Evolutionary conservation across 306 rosid genomes (phyloP).

Genomic region (Coriaria nepalensis): DNA sequence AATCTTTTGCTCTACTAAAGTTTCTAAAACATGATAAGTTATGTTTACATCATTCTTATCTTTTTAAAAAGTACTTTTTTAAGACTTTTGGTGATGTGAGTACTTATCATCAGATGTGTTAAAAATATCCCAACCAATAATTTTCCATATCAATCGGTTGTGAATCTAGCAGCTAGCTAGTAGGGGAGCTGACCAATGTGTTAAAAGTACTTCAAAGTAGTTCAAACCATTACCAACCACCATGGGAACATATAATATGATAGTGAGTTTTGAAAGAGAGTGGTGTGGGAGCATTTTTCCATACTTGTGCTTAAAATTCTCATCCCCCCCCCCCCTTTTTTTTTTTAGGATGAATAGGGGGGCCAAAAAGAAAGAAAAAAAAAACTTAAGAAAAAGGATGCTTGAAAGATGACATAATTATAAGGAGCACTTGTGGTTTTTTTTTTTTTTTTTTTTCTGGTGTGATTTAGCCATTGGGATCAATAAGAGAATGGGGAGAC

Average conservation of each 20-base stretch:
- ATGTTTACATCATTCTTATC: too few species aligned
- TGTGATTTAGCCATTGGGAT: constrained; percentile 24
- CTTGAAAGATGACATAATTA: constrained; percentile 49
- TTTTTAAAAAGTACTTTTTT: too few species aligned
- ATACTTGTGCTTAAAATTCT: constrained; percentile 25
- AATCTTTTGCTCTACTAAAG: too few species aligned
- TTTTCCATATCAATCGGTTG: too few species aligned
- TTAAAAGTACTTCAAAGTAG: constrained; percentile 29
- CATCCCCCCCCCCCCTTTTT: constrained; percentile 43
- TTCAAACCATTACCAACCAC: constrained; percentile 28
- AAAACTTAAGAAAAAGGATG: too few species aligned
- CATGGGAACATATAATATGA: constrained; percentile 13
- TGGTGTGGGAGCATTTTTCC: constrained; percentile 36
- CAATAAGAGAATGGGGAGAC: constrained; percentile 39
- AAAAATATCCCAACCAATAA: too few species aligned
- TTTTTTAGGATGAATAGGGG: constrained; percentile 18
- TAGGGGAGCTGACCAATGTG: constrained; percentile 19
- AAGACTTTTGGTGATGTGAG: too few species aligned
- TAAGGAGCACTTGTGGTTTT: neutral
- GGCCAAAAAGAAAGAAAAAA: too few species aligned
- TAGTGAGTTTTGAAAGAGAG: constrained; percentile 21
- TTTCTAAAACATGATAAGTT: too few species aligned
- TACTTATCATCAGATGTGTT: too few species aligned
- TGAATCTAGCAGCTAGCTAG: constrained; percentile 9
- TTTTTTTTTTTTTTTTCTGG: too few species aligned